Conservation (phyloP, 2,329 filamentous ascomycete genomes). For the Colletotrichum noveboracense region DNA sequence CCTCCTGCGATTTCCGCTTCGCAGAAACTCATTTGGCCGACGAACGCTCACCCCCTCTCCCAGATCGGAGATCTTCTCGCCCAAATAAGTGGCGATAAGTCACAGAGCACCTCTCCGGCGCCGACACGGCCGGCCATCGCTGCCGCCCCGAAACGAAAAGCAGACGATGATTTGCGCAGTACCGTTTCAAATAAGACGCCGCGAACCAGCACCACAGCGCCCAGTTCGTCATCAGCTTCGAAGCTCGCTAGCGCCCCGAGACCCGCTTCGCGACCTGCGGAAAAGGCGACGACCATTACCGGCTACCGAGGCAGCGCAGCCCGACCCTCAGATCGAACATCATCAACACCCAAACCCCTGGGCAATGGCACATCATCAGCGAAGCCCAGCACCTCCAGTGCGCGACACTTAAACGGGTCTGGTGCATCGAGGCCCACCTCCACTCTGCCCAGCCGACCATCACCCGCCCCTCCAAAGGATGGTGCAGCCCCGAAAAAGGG, state of each 20-base stretch:
- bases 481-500: slow-evolving; percentile 68
- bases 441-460: slow-evolving; percentile 13
- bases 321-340: slow-evolving; percentile 9
- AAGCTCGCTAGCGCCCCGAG: slow-evolving; percentile 27
- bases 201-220: slow-evolving; percentile 28
- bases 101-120: slow-evolving; percentile 37
- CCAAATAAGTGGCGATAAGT: slow-evolving; percentile 63
- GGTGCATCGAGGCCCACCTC: neutral
- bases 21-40: neutral
- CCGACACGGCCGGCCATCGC: slow-evolving; percentile 33
- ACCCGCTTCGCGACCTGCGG: slow-evolving; percentile 13
- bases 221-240: slow-evolving; percentile 26
- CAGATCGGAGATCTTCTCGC: slow-evolving; percentile 62
- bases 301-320: slow-evolving; percentile 21
- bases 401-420: slow-evolving; percentile 3
- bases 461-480: slow-evolving; percentile 44
- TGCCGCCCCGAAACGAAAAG: slow-evolving; percentile 59
- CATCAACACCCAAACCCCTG: slow-evolving; percentile 9
- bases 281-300: slow-evolving; percentile 1
- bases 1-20: neutral
- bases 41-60: neutral
- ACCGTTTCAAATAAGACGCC: slow-evolving; percentile 45
- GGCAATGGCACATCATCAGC: neutral
- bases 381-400: slow-evolving; percentile 3
- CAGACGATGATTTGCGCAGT: slow-evolving; percentile 53